phyloP scores from a whole-genome alignment of 257 asterid genomes.

The Solanum dulcamara region DNA sequence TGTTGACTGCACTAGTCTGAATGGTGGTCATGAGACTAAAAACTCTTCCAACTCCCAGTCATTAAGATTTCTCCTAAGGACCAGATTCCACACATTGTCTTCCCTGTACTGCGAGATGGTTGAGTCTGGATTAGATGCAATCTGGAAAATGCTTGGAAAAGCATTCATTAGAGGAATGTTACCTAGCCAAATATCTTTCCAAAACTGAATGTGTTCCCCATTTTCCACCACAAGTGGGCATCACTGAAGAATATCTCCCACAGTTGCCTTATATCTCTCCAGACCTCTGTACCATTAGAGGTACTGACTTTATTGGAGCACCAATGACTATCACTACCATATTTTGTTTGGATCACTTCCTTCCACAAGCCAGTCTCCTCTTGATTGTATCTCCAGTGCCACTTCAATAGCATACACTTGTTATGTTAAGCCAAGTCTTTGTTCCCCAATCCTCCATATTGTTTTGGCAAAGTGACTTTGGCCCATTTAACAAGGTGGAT shows the following conservation, averaged over 20 bases:
- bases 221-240: not conserved
- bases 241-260: not conserved
- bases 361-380: not conserved
- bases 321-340: not conserved
- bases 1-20: not conserved
- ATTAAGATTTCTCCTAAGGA: not conserved
- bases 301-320: not conserved
- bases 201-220: not conserved
- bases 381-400: not conserved
- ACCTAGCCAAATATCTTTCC: not conserved
- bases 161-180: not conserved
- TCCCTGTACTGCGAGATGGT: not conserved
- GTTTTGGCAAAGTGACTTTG: not conserved
- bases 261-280: not conserved
- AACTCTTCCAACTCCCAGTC: not conserved
- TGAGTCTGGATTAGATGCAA: not conserved
- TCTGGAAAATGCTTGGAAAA: not conserved
- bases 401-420: not conserved
- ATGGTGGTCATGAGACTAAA: not conserved
- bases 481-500: not conserved
- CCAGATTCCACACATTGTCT: not conserved
- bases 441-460: not conserved
- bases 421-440: not conserved
- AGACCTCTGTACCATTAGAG: not conserved
- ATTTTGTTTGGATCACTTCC: not conserved